Percentiles rank a stretch among this genome's conserved stretches.
phyloP scores from a whole-genome alignment of 75 land plant species.

The Pinus albicaulis region DNA sequence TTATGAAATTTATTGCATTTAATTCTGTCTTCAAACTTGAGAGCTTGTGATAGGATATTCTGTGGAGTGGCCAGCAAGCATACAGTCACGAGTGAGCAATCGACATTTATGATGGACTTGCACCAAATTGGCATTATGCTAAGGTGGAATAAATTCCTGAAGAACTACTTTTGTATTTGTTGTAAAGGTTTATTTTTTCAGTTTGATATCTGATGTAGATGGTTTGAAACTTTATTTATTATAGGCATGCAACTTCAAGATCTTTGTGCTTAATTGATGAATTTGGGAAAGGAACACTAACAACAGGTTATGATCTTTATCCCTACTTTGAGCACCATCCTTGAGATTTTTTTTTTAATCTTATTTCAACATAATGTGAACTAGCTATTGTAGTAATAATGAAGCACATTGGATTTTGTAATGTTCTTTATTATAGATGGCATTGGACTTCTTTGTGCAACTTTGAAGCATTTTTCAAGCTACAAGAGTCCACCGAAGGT shows the following conservation, averaged over 20 bases:
- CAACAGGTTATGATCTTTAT: conserved; percentile 55
- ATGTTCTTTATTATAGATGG: conserved; percentile 68
- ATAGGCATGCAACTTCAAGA: conserved; percentile 79
- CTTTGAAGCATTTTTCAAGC: conserved; percentile 61
- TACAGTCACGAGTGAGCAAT: conserved; percentile 69
- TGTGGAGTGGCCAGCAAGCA: conserved; percentile 78
- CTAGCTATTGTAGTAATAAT: background rate
- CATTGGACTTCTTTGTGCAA: conserved; percentile 87
- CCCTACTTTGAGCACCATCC: background rate
- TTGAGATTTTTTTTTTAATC: too few species aligned
- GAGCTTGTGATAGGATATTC: conserved; percentile 65
- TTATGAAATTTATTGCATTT: background rate
- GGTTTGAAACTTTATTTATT: background rate
- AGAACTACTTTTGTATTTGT: background rate
- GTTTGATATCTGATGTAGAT: conserved; percentile 1
- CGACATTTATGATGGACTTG: conserved; percentile 96
- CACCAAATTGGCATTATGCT: conserved; percentile 93
- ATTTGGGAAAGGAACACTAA: conserved; percentile 97
- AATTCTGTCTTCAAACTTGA: background rate
- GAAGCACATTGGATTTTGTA: background rate
- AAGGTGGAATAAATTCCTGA: conserved; percentile 37
- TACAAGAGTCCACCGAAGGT: conserved; percentile 80
- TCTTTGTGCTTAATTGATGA: conserved; percentile 96
- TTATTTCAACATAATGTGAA: background rate
- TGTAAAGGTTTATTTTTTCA: conserved; percentile 1